Conservation (phyloP, 805 yeast species). For the Pichia nakasei region DNA sequence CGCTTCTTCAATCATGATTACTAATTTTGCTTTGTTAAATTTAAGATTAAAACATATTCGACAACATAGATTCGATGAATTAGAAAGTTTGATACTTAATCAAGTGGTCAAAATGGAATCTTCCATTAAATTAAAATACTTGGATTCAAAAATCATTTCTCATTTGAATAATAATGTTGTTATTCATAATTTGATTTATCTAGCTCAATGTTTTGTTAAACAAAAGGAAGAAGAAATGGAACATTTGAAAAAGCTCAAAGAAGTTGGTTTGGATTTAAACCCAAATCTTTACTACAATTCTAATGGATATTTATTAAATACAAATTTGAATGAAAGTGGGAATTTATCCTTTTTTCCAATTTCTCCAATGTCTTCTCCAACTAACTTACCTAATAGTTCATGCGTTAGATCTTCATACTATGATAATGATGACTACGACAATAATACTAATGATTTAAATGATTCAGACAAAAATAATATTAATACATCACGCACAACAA, state of each 20-base stretch:
- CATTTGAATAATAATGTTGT: conserved; percentile 13
- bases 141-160: conserved; percentile 10
- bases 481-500: background rate
- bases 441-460: background rate
- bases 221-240: conserved; percentile 16
- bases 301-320: conserved; percentile 2
- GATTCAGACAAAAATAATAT: background rate
- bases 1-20: conserved; percentile 41
- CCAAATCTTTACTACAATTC: conserved; percentile 3
- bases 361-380: conserved; percentile 27
- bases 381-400: conserved; percentile 13
- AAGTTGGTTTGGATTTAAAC: conserved; percentile 4
- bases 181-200: conserved; percentile 18
- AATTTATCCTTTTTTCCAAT: conserved; percentile 8
- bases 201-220: conserved; percentile 20
- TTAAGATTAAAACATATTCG: conserved; percentile 27
- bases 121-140: conserved; percentile 21
- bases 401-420: conserved; percentile 1
- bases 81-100: conserved; percentile 21
- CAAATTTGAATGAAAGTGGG: background rate
- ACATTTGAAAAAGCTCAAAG: conserved; percentile 7
- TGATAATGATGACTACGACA: conserved; percentile 6
- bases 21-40: conserved; percentile 36
- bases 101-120: conserved; percentile 19
- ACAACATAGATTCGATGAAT: conserved; percentile 23